Evolutionary conservation across 768 basidiomycete species (phyloP), one percentile per base, ranked within the genome.

Genomic region (Boletus pseudopeckii): DNA sequence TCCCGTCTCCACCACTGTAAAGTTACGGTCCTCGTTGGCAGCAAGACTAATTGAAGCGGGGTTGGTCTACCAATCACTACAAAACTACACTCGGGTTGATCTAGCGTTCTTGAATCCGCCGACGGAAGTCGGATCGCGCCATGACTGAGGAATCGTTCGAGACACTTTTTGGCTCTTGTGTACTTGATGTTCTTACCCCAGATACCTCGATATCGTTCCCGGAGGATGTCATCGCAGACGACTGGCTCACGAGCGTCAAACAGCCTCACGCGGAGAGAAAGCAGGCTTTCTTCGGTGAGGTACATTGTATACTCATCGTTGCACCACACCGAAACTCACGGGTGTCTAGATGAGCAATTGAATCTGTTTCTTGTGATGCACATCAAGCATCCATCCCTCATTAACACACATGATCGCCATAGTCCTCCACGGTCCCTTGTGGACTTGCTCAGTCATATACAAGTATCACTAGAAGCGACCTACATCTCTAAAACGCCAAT

Each of bases 401-500:
- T 72, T 41, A 56, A 66, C 40, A 18, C 57, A 28, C 56, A 60
- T 7, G 58, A 64, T 41, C 52, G 41, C 18, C 44, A 52, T n/a
- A 50, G 58, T 18, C 72, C 73, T 13, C 74, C 77, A 2, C 43
- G 64, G 4, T 36, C 61, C 22, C 71, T 91, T 28, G 73, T 88
- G 7, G 70, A 80, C 7, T 83, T 89, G 62, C 74, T 92, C 39
- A 71, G 82, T 3, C 86, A 86, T 67, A 70, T 88, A 7, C 87
- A 94, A 71, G 75, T 92, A 15, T 83, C 90, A 7, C 77, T 92
- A 43, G 91, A 92, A 52, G 89, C 90, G 2, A 84, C 83, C 3
- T 95, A 92, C 64, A 88, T 90, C 45, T 80, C 87, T 2, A 74
- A 79, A 36, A 66, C 74, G 13, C 62, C 64, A 34, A 68, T 55